Percentiles rank a stretch among this genome's conserved stretches.
Conservation (phyloP, 2,329 filamentous ascomycete species). For the Nannizziopsis barbatae region DNA sequence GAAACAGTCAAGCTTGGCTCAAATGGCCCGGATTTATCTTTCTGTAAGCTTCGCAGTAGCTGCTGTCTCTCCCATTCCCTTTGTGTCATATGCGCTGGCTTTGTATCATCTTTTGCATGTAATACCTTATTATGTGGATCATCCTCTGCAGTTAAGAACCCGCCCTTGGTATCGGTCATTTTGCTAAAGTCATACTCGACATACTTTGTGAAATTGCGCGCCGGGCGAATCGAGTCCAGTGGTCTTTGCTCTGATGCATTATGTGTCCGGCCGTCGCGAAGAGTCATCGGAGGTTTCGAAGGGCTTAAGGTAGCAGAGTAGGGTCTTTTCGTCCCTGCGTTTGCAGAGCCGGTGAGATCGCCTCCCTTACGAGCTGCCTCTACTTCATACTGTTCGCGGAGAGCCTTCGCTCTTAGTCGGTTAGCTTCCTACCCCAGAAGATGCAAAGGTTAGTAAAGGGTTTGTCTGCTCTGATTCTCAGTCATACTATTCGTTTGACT, state of each 20-base stretch:
- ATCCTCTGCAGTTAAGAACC: constrained; percentile 81
- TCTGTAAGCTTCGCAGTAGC: constrained; percentile 58
- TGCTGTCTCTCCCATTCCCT: constrained; percentile 85
- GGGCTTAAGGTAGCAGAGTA: constrained; percentile 49
- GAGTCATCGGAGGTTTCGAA: constrained; percentile 42
- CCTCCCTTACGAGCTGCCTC: constrained; percentile 33
- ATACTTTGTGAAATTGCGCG: constrained; percentile 81
- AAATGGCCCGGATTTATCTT: constrained; percentile 67
- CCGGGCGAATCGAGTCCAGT: constrained; percentile 53
- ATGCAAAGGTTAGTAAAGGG: constrained; percentile 7
- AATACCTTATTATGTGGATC: constrained; percentile 80
- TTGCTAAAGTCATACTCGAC: constrained; percentile 97
- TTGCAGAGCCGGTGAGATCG: constrained; percentile 34
- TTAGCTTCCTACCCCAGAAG: constrained; percentile 59
- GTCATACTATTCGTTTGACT: constrained; percentile 44
- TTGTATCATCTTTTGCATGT: constrained; percentile 49
- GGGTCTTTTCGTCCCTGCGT: constrained; percentile 60
- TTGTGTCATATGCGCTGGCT: constrained; percentile 77
- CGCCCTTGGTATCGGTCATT: constrained; percentile 96
- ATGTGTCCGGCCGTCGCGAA: constrained; percentile 54
- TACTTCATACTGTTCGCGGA: constrained; percentile 61
- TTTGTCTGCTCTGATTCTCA: neutral
- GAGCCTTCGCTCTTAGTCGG: constrained; percentile 76
- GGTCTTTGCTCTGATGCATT: constrained; percentile 24
- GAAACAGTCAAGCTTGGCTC: constrained; percentile 79